Percentiles rank a stretch among this genome's conserved stretches.
These are phyloP conservation scores for Xenoacremonium recifei DNA, from an alignment of 2,329 filamentous ascomycete species.

Conservation along the genomic window DNA sequence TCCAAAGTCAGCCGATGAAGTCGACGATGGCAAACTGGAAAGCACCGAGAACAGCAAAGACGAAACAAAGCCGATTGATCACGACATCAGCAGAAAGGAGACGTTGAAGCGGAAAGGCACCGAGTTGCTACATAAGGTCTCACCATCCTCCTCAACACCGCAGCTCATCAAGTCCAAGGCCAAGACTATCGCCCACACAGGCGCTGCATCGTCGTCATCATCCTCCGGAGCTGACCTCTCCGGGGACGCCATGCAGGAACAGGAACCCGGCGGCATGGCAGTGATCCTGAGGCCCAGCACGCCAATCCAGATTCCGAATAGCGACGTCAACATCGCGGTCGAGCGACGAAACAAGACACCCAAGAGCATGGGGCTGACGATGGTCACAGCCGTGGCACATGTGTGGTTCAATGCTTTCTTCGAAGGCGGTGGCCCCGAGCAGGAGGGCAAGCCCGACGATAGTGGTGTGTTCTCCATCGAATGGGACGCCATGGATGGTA, in stretches of 20 bases:
- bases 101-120: slow-evolving; percentile 28
- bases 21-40: slow-evolving; percentile 27
- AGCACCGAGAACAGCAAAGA: slow-evolving; percentile 5
- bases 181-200: slow-evolving; percentile 13
- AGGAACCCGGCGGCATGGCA: slow-evolving; percentile 63
- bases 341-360: slow-evolving; percentile 80
- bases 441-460: slow-evolving; percentile 61
- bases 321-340: slow-evolving; percentile 87
- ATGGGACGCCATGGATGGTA: slow-evolving; percentile 79
- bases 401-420: slow-evolving; percentile 98
- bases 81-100: slow-evolving; percentile 15
- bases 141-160: slow-evolving; percentile 17
- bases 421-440: slow-evolving; percentile 75
- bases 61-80: slow-evolving; percentile 7
- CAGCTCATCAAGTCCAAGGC: slow-evolving; percentile 20
- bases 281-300: slow-evolving; percentile 74
- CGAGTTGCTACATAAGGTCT: slow-evolving; percentile 33
- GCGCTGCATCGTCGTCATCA: slow-evolving; percentile 13
- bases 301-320: slow-evolving; percentile 71
- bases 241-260: slow-evolving; percentile 25
- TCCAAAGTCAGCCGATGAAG: slow-evolving; percentile 20
- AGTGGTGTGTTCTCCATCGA: slow-evolving; percentile 62
- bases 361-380: slow-evolving; percentile 75
- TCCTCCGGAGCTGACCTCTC: slow-evolving; percentile 16
- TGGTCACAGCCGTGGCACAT: slow-evolving; percentile 91